A percentile compares a stretch with the other conserved stretches of the same genome.
phyloP scores from a whole-genome alignment of 305 asterid genomes.

The Ilex paraguariensis region DNA sequence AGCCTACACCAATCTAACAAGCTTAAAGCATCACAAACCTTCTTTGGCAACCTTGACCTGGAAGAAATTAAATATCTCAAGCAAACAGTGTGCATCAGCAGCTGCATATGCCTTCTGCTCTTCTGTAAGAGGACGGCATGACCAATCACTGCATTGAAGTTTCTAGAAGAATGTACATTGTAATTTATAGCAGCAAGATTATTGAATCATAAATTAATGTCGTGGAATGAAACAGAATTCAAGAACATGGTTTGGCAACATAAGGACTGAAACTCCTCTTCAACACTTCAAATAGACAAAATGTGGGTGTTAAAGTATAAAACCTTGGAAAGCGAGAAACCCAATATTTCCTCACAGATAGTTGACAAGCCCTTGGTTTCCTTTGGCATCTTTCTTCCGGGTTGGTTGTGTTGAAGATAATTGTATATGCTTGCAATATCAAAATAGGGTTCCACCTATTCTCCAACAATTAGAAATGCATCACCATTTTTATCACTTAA shows the following conservation, averaged over 20 bases:
- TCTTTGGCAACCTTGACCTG: constrained; percentile 49
- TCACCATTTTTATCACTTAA: too few relatives aligned
- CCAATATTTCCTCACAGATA: constrained; percentile 73
- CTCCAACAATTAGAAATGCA: constrained; percentile 11
- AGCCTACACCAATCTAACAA: neutral
- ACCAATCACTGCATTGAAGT: constrained; percentile 98
- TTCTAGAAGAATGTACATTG: constrained; percentile 41
- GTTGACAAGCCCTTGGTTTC: constrained; percentile 81
- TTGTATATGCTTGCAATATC: constrained; percentile 63
- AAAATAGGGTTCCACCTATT: constrained; percentile 80
- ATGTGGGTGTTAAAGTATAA: neutral
- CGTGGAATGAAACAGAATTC: too few relatives aligned
- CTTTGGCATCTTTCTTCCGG: constrained; percentile 47
- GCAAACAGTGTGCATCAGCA: constrained; percentile 74
- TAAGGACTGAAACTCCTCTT: neutral
- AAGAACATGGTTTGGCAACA: too few relatives aligned
- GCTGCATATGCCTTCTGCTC: constrained; percentile 90
- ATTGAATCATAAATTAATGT: neutral
- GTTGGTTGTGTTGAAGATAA: constrained; percentile 52
- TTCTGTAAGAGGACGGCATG: constrained; percentile 76
- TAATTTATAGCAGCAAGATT: neutral
- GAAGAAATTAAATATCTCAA: constrained; percentile 65
- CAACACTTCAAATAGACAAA: neutral
- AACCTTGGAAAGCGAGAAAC: constrained; percentile 76
- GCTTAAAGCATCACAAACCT: constrained; percentile 35